Evolutionary conservation across 768 basidiomycete genomes (phyloP).

Genomic region (Leccinum uliginosum): DNA sequence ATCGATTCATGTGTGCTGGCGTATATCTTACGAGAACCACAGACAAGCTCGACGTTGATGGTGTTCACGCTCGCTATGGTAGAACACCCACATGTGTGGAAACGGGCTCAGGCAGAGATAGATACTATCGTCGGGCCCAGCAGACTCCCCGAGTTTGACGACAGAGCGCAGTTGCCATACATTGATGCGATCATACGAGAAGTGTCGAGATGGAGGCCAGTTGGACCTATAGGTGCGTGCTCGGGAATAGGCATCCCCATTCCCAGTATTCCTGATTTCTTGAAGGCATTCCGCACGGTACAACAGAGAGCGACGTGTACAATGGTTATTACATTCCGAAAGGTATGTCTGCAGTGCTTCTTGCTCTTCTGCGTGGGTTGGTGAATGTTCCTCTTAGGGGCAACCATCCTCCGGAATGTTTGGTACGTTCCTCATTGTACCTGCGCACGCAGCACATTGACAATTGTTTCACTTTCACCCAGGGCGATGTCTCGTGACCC

Average conservation of each 20-base stretch:
- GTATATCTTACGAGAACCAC: neutral
- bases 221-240: neutral
- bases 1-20: neutral
- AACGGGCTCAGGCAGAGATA: neutral
- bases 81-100: neutral
- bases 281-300: constrained; percentile 18
- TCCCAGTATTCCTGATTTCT: neutral
- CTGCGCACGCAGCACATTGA: accelerated
- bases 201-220: neutral
- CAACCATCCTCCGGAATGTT: neutral
- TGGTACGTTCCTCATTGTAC: neutral
- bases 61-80: neutral
- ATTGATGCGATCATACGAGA: neutral
- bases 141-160: constrained; percentile 1
- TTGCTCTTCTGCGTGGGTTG: neutral
- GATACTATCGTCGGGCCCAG: neutral
- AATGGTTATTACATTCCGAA: constrained; percentile 47
- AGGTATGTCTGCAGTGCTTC: constrained; percentile 22
- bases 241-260: neutral
- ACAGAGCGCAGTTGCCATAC: neutral
- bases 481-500: neutral
- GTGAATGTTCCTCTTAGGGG: neutral
- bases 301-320: constrained; percentile 36
- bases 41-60: neutral
- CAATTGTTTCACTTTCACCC: neutral